phyloP scores from a whole-genome alignment of 1,284 basidiomycete species.

The Leccinum insolens region DNA sequence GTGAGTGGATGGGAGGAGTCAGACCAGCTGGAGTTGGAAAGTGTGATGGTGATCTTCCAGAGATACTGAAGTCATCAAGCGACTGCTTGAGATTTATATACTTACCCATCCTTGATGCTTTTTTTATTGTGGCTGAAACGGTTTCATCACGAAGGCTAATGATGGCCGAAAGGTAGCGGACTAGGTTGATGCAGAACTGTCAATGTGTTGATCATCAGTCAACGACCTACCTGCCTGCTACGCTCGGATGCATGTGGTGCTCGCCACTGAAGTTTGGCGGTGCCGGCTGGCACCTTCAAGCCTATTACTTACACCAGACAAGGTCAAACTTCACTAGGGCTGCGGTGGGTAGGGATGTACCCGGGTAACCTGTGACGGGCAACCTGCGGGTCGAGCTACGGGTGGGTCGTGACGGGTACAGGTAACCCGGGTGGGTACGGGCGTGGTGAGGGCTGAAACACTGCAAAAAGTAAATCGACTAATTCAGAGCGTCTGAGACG shows the following conservation, averaged over 20 bases:
- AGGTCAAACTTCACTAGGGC: too few species aligned
- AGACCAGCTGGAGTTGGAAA: neutral
- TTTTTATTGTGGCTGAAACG: neutral
- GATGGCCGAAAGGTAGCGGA: neutral
- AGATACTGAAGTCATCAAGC: neutral
- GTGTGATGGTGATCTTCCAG: neutral
- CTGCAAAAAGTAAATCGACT: too few species aligned
- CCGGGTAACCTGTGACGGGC: neutral
- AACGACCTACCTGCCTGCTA: neutral
- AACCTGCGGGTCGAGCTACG: neutral
- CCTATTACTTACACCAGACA: too few species aligned
- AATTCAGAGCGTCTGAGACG: neutral
- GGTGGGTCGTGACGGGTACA: too few species aligned
- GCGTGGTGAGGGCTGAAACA: too few species aligned
- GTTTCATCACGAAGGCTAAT: neutral
- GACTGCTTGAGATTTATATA: neutral
- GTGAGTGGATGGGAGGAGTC: neutral
- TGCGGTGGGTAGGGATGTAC: neutral
- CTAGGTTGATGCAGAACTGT: neutral
- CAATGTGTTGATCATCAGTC: neutral
- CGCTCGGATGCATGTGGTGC: neutral
- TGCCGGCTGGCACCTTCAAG: too few species aligned
- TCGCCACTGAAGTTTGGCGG: too few species aligned
- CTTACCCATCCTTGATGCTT: neutral
- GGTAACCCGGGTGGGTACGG: neutral